Evolutionary conservation across 257 asterid genomes (phyloP), one percentile per base, ranked within the genome.

Genomic region (Asclepias syriaca): DNA sequence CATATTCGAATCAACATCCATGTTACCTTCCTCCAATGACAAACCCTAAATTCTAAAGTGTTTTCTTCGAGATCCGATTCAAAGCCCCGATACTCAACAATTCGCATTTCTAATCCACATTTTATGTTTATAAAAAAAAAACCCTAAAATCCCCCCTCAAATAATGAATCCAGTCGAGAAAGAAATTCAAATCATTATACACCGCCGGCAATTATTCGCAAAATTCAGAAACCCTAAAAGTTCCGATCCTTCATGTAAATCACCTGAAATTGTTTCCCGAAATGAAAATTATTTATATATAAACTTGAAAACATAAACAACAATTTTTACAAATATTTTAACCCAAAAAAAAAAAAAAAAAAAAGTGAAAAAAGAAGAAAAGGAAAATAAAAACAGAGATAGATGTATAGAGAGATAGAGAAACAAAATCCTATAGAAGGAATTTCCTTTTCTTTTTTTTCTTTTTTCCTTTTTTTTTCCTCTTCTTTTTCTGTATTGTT

Each of bases 1-100:
- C 95, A 85, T 85, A 83, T 87, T 83, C 70, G 96, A 85, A 89
- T 91, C 97, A 76, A 84, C 88, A 73, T 93, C 97, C 97, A 93
- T 93, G 76, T 60, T 78, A 53, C 19, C 9, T 39, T 53, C 68
- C 61, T 27, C 77, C 78, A 54, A 73, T 66, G 48, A 60, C 72
- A 88, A 86, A 84, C 88, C 94, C 90, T 81, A 79, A 87, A 83
- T 76, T 79, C 54, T 70, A 59, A 77, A 73, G 68, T 73, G 69
- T 79, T 60, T 56, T 66, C 69, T 76, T 49, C 70, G 71, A 82
- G 84, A 88, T 90, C 94, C 88, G 82, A 84, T 73, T 78, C 46
- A 69, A 50, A 73, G 88, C 81, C 81, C 73, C 78, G 75, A 83
- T 71, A 67, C 78, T 85, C 82, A 79, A 43, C 76, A 57, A 83